A percentile compares a stretch with the other conserved stretches of the same genome.
Conservation (phyloP, 495 filamentous ascomycete species). For the Hypoxylon cercidicola region DNA sequence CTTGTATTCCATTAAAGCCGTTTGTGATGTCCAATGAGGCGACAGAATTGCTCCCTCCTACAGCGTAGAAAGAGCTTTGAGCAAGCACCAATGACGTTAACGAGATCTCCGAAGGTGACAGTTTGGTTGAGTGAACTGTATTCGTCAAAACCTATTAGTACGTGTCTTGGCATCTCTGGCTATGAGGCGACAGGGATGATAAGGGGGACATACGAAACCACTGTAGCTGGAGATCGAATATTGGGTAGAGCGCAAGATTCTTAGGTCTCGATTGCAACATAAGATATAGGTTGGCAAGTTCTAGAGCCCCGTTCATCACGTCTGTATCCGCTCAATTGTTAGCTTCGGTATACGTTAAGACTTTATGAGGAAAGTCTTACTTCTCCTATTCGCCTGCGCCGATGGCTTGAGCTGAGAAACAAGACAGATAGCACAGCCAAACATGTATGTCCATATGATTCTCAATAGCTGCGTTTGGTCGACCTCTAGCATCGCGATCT, state of each 20-base stretch:
- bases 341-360: too few species aligned
- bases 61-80: constrained; percentile 5
- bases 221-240: neutral
- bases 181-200: neutral
- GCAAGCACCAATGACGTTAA: neutral
- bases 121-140: neutral
- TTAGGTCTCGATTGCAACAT: neutral
- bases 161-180: neutral
- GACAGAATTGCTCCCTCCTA: constrained; percentile 2
- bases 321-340: neutral
- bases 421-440: neutral
- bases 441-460: neutral
- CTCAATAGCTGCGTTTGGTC: neutral
- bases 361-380: too few species aligned
- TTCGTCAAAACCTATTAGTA: neutral
- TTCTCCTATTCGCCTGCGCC: neutral
- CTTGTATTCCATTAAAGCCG: constrained; percentile 5
- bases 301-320: neutral
- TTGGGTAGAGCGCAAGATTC: neutral
- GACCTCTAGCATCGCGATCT: neutral
- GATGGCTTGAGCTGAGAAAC: neutral
- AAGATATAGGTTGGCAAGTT: neutral
- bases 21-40: constrained; percentile 2
- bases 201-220: constrained; percentile 5
- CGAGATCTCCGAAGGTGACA: neutral